These are phyloP conservation scores for Deuterostichococcus epilithicus DNA, from an alignment of 139 green algal species.

Conservation along the genomic window DNA sequence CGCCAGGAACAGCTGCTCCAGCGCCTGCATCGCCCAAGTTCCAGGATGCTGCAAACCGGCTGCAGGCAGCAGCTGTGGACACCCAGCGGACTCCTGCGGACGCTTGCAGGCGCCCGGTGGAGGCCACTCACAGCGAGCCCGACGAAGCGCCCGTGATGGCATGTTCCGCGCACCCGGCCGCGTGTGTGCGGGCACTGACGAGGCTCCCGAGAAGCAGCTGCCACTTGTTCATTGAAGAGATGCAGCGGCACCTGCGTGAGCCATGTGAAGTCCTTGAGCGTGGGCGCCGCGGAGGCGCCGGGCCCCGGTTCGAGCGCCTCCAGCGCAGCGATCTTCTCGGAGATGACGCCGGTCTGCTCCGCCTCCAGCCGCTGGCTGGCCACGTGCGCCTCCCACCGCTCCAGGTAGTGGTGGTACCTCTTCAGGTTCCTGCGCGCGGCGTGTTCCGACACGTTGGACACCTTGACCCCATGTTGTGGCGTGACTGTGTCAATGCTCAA, in stretches of 20 bases:
- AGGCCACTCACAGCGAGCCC: no score
- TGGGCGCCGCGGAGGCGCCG: not conserved
- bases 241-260: constrained; percentile 10
- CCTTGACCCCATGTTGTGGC: no score
- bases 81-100: no score
- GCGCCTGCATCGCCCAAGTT: constrained; percentile 40
- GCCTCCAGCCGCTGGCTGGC: constrained; percentile 39
- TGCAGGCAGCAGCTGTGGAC: no score
- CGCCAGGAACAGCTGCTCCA: constrained; percentile 66
- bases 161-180: no score
- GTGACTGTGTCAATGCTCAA: no score
- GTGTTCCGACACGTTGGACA: no score
- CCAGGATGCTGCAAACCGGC: no score
- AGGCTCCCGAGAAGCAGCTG: no score
- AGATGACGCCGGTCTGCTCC: constrained; percentile 25
- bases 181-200: no score
- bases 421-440: constrained; percentile 71
- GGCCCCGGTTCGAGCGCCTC: constrained; percentile 23
- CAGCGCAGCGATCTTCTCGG: constrained; percentile 38
- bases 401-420: constrained; percentile 90
- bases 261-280: constrained; percentile 52
- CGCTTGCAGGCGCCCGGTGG: no score
- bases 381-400: constrained; percentile 78
- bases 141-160: no score
- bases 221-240: not conserved